Conservation (phyloP, 1,284 basidiomycete genomes). For the Pterulicium gracile region DNA sequence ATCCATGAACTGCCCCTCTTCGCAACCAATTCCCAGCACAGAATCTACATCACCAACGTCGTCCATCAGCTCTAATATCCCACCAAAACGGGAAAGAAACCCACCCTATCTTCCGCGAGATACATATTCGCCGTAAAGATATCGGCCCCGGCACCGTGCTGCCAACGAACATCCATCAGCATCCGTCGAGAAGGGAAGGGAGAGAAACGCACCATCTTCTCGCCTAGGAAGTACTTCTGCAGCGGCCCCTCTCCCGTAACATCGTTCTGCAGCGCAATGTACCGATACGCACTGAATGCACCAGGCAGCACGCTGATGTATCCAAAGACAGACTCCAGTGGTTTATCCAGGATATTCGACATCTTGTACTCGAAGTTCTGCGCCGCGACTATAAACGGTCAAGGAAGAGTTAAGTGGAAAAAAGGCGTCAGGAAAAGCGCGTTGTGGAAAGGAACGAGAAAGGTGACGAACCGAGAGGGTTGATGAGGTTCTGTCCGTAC, state of each 20-base stretch:
- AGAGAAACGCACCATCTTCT: conserved; percentile 57
- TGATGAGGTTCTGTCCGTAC: conserved; percentile 67
- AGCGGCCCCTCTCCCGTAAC: conserved; percentile 74
- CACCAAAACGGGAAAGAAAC: conserved; percentile 15
- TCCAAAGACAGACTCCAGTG: conserved; percentile 78
- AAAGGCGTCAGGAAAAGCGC: neutral
- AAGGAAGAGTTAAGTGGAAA: conserved; percentile 8
- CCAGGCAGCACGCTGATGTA: conserved; percentile 92
- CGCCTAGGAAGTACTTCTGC: conserved; percentile 91
- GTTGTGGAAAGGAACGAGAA: conserved; percentile 6
- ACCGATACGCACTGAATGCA: conserved; percentile 88
- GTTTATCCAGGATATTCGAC: conserved; percentile 88
- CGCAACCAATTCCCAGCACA: conserved; percentile 91
- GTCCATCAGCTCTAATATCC: conserved; percentile 6
- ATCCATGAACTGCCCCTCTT: conserved; percentile 84
- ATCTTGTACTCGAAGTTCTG: conserved; percentile 98
- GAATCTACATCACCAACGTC: conserved; percentile 39
- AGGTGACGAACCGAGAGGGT: conserved; percentile 55
- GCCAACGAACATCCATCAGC: too few species aligned
- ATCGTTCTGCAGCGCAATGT: conserved; percentile 88
- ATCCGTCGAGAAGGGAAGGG: conserved; percentile 2
- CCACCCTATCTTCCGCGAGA: conserved; percentile 77
- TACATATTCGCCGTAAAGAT: conserved; percentile 96
- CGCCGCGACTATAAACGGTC: conserved; percentile 65
- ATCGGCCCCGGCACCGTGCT: conserved; percentile 78